Base-by-base conservation (phyloP, 768 basidiomycete genomes). In the Plicaturopsis crispa region DNA sequence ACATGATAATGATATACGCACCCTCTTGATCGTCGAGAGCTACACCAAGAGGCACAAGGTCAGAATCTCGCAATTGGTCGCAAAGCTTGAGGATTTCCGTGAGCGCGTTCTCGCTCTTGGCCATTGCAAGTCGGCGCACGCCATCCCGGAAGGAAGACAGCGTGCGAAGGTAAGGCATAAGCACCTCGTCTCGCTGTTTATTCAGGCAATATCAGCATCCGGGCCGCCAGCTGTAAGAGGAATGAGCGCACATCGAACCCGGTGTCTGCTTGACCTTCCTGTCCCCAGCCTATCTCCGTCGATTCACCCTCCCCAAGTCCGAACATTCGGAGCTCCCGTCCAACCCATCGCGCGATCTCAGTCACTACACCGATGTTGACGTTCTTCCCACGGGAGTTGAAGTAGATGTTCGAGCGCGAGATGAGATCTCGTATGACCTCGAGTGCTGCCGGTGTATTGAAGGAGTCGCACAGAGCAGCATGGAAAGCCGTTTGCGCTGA, bases 1-100 rank as follows among this genome's bases (percentile, higher is more conserved):
- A 24, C 7, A 35, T 23, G 12, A 39, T 19, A 17, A 41, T 14
- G 14, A 35, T 36, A 13, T 36, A 57, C 65, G 36, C 45, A 81
- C 91, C 91, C 69, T 93, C 90, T 64, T 91, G 89, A 65, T 99
- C 96, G 55, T 98, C 96, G 23, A 99, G 66, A 6, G 92, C 92
- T 5, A 99, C 89, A 6, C 96, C 96, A 35, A 98, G 68, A n/a
- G 91, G 83, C 31, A 93, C 82, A 31, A 97, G 66, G 52, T 96
- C 93, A 23, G 74, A 67, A 54, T 98, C 94, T 12, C 96, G 78
- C 43, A 99, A 72, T 46, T 77, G 80, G 64, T 99, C 96, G 51
- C 81, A 92, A 17, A 96, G 73, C 16, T 77, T 71, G 33, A 99
- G 65, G 45, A 97, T 86, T 44, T 93, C 86, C 55, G 79, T 79